These are phyloP conservation scores for Paramyrothecium roridum DNA, from an alignment of 2,329 filamentous ascomycete species.

Conservation along the genomic window DNA sequence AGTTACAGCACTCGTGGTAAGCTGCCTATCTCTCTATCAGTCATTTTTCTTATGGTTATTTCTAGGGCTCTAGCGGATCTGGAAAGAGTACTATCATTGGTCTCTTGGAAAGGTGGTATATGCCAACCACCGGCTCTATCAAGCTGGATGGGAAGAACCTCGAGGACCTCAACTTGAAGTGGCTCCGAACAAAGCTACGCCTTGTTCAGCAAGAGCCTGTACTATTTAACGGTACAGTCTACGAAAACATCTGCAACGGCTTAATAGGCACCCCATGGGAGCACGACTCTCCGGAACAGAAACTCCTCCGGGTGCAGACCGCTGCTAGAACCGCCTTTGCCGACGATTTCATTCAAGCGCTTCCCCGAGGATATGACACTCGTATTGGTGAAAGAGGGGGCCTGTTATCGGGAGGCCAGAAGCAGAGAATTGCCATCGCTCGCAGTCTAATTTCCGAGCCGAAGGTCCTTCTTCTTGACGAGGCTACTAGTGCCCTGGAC, in stretches of 20 bases:
- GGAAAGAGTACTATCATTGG: constrained; percentile 34
- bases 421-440: neutral
- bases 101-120: constrained; percentile 32
- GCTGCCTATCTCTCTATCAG: neutral
- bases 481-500: constrained; percentile 39
- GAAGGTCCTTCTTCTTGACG: neutral
- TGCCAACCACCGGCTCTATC: constrained; percentile 23
- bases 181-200: constrained; percentile 28
- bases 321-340: neutral
- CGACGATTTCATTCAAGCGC: neutral
- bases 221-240: neutral
- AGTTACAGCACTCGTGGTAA: constrained; percentile 34
- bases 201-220: constrained; percentile 23
- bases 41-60: neutral
- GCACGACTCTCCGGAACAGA: neutral
- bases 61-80: constrained; percentile 26
- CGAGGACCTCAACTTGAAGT: constrained; percentile 25
- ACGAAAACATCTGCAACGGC: neutral
- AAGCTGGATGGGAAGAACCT: constrained; percentile 25
- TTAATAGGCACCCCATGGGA: neutral
- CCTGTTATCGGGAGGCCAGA: neutral
- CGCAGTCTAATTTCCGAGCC: neutral
- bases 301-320: neutral
- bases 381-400: neutral
- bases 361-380: neutral